Conservation (phyloP, 129 eudicot genomes). For the sunflower (Helianthus annuus) region DNA sequence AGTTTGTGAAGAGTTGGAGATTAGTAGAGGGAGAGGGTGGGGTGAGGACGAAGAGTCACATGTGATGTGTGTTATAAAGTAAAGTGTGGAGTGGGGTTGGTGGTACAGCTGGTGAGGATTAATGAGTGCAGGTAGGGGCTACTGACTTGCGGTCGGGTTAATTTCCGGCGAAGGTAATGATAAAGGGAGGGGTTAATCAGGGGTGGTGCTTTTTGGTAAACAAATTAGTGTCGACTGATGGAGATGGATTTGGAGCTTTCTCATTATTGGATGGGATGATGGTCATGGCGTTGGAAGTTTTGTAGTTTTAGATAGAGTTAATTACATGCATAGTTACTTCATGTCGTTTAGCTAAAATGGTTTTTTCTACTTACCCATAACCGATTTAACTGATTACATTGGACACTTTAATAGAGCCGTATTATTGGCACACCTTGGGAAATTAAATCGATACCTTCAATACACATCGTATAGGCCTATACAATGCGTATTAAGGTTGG, state of each 20-base stretch:
- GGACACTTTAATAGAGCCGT: too few relatives aligned
- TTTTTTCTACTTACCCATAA: too few relatives aligned
- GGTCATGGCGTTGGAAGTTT: background rate
- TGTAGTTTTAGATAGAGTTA: too few relatives aligned
- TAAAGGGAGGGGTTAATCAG: background rate
- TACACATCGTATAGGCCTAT: too few relatives aligned
- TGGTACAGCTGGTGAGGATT: constrained; percentile 19
- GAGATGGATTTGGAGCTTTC: constrained; percentile 20
- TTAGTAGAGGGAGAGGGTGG: background rate
- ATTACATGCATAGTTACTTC: too few relatives aligned
- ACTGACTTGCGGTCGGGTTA: background rate
- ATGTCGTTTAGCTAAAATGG: too few relatives aligned
- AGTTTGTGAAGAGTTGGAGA: constrained; percentile 10
- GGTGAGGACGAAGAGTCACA: constrained; percentile 19
- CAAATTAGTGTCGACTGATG: background rate
- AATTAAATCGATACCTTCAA: too few relatives aligned
- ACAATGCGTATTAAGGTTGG: too few relatives aligned
- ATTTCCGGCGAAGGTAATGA: constrained; percentile 19
- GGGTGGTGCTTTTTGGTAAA: background rate
- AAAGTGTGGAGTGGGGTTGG: constrained; percentile 14
- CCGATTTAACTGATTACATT: too few relatives aligned
- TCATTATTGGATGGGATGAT: background rate
- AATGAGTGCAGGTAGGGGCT: constrained; percentile 16
- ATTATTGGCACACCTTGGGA: too few relatives aligned
- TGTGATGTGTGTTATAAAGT: constrained; percentile 24